Evolutionary conservation across 192 early-diverging fungal species (phyloP), one percentile per base, ranked within the genome.

Genomic region (Paraglomus brasilianum): DNA sequence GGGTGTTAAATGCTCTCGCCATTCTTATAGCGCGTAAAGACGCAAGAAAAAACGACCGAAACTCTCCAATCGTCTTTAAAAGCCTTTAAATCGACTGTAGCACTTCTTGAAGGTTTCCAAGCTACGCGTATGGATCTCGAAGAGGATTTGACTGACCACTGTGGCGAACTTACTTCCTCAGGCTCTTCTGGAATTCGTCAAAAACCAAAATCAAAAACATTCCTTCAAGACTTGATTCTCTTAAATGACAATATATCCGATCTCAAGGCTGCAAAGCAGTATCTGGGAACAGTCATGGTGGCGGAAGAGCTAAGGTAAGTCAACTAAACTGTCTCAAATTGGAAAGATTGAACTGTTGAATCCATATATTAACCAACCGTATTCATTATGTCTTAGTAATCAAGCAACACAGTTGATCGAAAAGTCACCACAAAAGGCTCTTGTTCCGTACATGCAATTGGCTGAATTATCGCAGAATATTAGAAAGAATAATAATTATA

Each of bases 251-350:
- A 68, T 11, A 73, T 77, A 1, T 56, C 70, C 63, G 70, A 68
- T 36, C 64, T 80, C 36, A 68, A 73, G 42, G 72, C 72, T 13
- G 75, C 78, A 1, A 80, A 80, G 47, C 46, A 53, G 24, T 83
- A 85, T 45, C 70, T 83, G 7, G 72, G 77, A 10, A 75, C 77
- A 15, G 49, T 85, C 5, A 68, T 80, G 1, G 73, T 75, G 1
- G 70, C 77, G 5, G 74, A 80, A 39, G 62, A 81, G 45, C 63
- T 83, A 8, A 77, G 80, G 84, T 83, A 78, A 24, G 15, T 15
- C 15, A 19, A 17, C 14, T 42, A 40, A 50, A 8, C 11, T 24
- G 6, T n/a, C n/a, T 39, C 6, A n/a, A 59, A 6, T 19, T 30
- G 49, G 11, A 36, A 38, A 30, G 22, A 45, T 46, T 62, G 65